Conservation (phyloP, 208 protist genomes). For the Kentomonas sorsogonicus region DNA sequence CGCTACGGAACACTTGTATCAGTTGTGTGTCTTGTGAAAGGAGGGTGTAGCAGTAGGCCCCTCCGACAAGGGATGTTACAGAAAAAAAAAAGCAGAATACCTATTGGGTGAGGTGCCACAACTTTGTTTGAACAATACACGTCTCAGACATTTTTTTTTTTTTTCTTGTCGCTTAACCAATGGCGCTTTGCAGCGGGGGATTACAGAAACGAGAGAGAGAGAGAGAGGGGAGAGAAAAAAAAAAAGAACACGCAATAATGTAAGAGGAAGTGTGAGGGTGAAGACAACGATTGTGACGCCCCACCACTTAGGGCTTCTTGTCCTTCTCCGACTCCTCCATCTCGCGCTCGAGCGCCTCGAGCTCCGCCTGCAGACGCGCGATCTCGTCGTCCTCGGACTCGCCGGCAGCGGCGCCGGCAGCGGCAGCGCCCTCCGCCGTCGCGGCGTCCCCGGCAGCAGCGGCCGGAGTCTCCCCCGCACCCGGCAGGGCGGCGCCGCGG, state of each 20-base stretch:
- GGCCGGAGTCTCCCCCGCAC: not conserved
- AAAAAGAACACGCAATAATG: too few relatives aligned
- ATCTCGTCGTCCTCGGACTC: constrained; percentile 57
- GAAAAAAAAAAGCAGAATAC: too few relatives aligned
- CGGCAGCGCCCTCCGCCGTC: not conserved
- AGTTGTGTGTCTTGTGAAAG: too few relatives aligned
- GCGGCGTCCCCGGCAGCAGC: not conserved
- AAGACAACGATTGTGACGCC: not conserved
- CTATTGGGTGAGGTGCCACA: too few relatives aligned
- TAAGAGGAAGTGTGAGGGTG: too few relatives aligned
- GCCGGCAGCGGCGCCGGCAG: constrained; percentile 4
- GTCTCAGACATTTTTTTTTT: too few relatives aligned
- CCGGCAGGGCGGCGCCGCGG: constrained; percentile 3
- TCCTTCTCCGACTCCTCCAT: constrained; percentile 14
- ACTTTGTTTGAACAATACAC: too few relatives aligned
- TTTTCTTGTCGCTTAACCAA: too few relatives aligned
- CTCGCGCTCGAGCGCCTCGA: constrained; percentile 66
- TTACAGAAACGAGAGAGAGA: not conserved
- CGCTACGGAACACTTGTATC: too few relatives aligned
- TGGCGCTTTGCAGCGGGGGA: too few relatives aligned
- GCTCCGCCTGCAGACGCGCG: constrained; percentile 75
- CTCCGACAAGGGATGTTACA: too few relatives aligned
- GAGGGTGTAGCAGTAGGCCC: too few relatives aligned
- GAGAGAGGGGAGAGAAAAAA: not conserved
- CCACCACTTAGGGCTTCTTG: not conserved